Percentiles rank a stretch among this genome's conserved stretches.
phyloP scores from a whole-genome alignment of 192 early-diverging fungal genomes.

The Coemansia sp. region DNA sequence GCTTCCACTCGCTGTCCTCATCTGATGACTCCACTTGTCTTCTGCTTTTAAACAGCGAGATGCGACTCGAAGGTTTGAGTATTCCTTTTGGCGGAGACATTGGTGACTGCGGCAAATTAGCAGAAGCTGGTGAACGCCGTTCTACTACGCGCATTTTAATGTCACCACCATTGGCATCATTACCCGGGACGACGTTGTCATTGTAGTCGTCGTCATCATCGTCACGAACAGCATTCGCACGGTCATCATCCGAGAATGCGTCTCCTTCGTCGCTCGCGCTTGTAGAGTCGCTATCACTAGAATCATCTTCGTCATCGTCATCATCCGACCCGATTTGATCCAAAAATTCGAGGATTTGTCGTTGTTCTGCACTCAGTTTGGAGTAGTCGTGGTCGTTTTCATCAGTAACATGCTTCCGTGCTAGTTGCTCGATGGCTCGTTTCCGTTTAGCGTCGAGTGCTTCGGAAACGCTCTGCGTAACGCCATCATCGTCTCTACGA shows the following conservation, averaged over 20 bases:
- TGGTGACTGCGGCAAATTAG: background rate
- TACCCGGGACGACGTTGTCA: slow-evolving; percentile 1
- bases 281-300: slow-evolving; percentile 1
- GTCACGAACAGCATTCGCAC: slow-evolving; percentile 28
- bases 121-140: background rate
- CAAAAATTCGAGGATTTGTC: slow-evolving; percentile 31
- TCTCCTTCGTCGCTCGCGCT: slow-evolving; percentile 21
- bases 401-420: background rate
- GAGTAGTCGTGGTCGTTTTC: background rate
- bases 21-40: background rate
- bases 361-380: slow-evolving; percentile 17
- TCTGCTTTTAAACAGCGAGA: slow-evolving; percentile 5
- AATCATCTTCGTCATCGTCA: slow-evolving; percentile 17
- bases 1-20: background rate
- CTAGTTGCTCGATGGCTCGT: slow-evolving; percentile 21
- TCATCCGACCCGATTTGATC: slow-evolving; percentile 37
- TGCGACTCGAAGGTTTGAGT: slow-evolving; percentile 17
- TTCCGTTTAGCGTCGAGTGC: slow-evolving; percentile 17
- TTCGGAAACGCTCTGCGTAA: background rate
- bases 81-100: slow-evolving; percentile 18
- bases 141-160: slow-evolving; percentile 21
- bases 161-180: background rate
- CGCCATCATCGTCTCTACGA: background rate
- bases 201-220: slow-evolving; percentile 54
- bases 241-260: slow-evolving; percentile 47